Evolutionary conservation across 352 stramenopile genomes (phyloP), one percentile per base, ranked within the genome.

Genomic region (Pythium myriotylum): DNA sequence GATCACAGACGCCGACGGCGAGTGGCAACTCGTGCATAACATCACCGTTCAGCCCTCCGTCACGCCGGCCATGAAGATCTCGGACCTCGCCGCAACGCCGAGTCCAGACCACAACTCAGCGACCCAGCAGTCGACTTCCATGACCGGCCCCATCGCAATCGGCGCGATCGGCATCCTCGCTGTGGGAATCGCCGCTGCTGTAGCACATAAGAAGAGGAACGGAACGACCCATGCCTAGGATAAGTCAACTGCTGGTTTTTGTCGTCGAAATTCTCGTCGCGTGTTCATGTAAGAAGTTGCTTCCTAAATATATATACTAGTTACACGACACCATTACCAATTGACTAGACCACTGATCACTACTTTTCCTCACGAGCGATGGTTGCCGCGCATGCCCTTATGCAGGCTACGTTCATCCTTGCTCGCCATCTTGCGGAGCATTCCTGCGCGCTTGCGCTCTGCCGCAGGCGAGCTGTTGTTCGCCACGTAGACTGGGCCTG

Each of bases 401-500:
- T 20, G 20, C 6, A 35, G 29, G 29, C 5, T 10, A 35, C 43
- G 2, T n/a, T 49, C 5, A 19, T 47, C n/a, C 24, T 49, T 48
- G 24, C 39, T 17, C 39, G 49, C 5, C 51, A 49, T 58, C 24
- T 58, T 58, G 23, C 7, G 13, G 2, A 58, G 24, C 22, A 40
- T 12, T 12, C 48, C 16, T 20, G 29, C 32, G 32, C 47, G 29
- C n/a, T 37, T 33, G 24, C 27, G 14, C 32, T 23, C 33, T 2
- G 48, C 32, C 14, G 20, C n/a, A 3, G 55, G 55, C 6, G 55
- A 43, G 22, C 23, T 24, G 5, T n/a, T 23, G 32, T n/a, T 33
- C 2, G 35, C 56, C 9, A 52, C 37, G 56, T 52, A 63, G 23
- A 16, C 33, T 22, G 46, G 33, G 4, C 9, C 56, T 0, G 56